Evolutionary conservation across 495 filamentous ascomycete species (phyloP).

Genomic region (Jackrogersella multiformis): DNA sequence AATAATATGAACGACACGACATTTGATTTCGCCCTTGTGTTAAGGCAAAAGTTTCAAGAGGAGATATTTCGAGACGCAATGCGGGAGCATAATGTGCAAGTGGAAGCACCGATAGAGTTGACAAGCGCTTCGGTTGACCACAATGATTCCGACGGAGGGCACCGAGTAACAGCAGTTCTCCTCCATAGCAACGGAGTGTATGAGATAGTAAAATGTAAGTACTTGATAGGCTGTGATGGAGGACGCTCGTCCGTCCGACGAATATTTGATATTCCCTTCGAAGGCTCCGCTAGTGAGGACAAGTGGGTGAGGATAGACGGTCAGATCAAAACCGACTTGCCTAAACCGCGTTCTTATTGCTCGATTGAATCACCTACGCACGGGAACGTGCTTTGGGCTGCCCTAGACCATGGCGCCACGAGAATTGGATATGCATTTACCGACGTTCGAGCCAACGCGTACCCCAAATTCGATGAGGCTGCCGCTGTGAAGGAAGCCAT

Average conservation of each 20-base stretch:
- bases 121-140: constrained; percentile 44
- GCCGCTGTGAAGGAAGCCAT: constrained; percentile 43
- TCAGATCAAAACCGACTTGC: constrained; percentile 53
- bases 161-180: constrained; percentile 45
- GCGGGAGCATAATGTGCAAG: constrained; percentile 36
- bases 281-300: constrained; percentile 53
- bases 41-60: constrained; percentile 58
- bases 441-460: constrained; percentile 53
- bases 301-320: constrained; percentile 59
- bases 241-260: constrained; percentile 55
- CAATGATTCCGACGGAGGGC: constrained; percentile 33
- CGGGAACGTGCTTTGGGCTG: constrained; percentile 42
- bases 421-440: constrained; percentile 64
- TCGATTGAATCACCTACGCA: constrained; percentile 58
- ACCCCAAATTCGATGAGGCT: constrained; percentile 48
- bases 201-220: constrained; percentile 47
- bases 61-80: constrained; percentile 52
- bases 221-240: constrained; percentile 59
- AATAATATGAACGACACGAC: constrained; percentile 48
- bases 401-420: constrained; percentile 47
- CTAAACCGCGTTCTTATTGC: constrained; percentile 57
- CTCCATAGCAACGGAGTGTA: constrained; percentile 23
- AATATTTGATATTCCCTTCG: constrained; percentile 51
- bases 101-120: constrained; percentile 51
- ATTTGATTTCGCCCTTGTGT: constrained; percentile 51